A percentile compares a stretch with the other conserved stretches of the same genome.
Conservation (phyloP, 495 filamentous ascomycete species). For the Durotheca rogersii region DNA sequence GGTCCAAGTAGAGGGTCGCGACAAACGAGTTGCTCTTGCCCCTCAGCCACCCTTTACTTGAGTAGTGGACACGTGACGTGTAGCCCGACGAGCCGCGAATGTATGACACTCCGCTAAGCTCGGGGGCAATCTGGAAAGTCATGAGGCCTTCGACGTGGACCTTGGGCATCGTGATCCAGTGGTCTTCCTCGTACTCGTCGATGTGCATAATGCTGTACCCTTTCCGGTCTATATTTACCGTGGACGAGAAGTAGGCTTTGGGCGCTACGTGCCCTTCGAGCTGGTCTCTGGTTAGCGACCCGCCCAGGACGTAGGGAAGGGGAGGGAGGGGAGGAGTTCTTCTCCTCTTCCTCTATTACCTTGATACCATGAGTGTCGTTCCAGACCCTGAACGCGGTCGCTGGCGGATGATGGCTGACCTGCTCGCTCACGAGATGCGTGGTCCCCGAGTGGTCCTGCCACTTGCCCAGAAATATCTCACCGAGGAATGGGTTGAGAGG, state of each 20-base stretch:
- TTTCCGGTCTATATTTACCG: conserved; percentile 81
- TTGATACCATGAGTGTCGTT: conserved; percentile 75
- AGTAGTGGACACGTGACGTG: conserved; percentile 76
- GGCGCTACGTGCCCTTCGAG: conserved; percentile 84
- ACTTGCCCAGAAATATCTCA: conserved; percentile 85
- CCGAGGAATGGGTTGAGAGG: conserved; percentile 83
- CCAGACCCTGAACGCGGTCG: conserved; percentile 77
- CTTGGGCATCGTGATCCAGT: conserved; percentile 78
- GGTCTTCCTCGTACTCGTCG: conserved; percentile 59
- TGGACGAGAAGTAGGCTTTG: conserved; percentile 77
- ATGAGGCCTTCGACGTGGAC: conserved; percentile 86
- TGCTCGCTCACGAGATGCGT: conserved; percentile 55
- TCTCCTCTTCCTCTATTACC: conserved; percentile 33
- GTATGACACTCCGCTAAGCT: conserved; percentile 69
- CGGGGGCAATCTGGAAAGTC: conserved; percentile 74
- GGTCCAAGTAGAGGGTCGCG: conserved; percentile 63
- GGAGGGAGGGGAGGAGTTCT: conserved; percentile 28
- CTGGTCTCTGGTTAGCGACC: conserved; percentile 34
- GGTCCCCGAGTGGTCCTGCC: conserved; percentile 71
- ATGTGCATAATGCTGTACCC: conserved; percentile 73
- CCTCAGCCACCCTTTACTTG: conserved; percentile 75
- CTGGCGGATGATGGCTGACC: conserved; percentile 78
- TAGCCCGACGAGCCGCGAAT: conserved; percentile 75
- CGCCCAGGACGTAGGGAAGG: no score
- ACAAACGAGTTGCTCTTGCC: conserved; percentile 83